Conservation (phyloP, 2,329 filamentous ascomycete species). For the Ascochyta rabiei region DNA sequence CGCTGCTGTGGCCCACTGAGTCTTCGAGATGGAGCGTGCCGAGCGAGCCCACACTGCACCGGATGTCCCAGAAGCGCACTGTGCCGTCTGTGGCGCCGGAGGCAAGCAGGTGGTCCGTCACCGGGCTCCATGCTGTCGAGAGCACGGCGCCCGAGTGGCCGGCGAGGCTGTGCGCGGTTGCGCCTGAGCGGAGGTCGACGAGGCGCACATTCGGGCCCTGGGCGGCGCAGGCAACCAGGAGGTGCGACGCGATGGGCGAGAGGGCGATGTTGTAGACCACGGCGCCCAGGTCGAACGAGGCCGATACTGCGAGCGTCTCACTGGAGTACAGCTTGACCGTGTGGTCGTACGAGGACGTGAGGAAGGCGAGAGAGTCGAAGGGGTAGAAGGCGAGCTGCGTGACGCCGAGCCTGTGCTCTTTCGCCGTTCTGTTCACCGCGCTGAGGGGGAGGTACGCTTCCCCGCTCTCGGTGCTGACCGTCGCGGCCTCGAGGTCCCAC, state of each 20-base stretch:
- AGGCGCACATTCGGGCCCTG: slow-evolving; percentile 84
- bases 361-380: slow-evolving; percentile 76
- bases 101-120: slow-evolving; percentile 77
- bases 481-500: slow-evolving; percentile 75
- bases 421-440: slow-evolving; percentile 35
- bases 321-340: slow-evolving; percentile 78
- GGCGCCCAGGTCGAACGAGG: slow-evolving; percentile 70
- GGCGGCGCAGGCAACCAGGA: slow-evolving; percentile 86
- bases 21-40: slow-evolving; percentile 86
- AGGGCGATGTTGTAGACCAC: slow-evolving; percentile 79
- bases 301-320: slow-evolving; percentile 64
- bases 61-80: slow-evolving; percentile 85
- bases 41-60: slow-evolving; percentile 76
- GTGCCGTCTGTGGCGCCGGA: slow-evolving; percentile 86
- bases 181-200: slow-evolving; percentile 83
- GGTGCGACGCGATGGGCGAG: slow-evolving; percentile 72
- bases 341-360: slow-evolving; percentile 79
- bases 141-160: slow-evolving; percentile 61
- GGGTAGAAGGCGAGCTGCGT: slow-evolving; percentile 80
- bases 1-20: slow-evolving; percentile 67
- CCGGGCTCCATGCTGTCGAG: slow-evolving; percentile 79
- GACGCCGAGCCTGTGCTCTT: slow-evolving; percentile 70
- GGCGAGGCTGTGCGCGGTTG: slow-evolving; percentile 63
- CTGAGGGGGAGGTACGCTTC: slow-evolving; percentile 35
- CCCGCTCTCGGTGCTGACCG: slow-evolving; percentile 21